phyloP scores from a whole-genome alignment of 2,329 filamentous ascomycete genomes.

The Cladophialophora yegresii region DNA sequence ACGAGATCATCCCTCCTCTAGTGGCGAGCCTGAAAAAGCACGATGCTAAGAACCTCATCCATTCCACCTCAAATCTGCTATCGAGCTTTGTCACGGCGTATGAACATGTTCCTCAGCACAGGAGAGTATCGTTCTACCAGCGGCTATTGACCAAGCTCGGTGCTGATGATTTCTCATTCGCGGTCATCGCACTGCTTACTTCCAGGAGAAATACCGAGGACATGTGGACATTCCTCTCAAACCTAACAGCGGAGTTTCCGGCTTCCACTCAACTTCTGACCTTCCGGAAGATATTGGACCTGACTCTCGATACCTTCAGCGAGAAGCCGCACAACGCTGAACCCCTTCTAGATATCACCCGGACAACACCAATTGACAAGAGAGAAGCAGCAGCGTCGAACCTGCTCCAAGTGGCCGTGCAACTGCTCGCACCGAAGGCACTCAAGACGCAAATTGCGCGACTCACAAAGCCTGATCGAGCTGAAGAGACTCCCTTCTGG shows the following conservation, averaged over 20 bases:
- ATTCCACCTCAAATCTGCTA: constrained; percentile 84
- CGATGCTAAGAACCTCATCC: constrained; percentile 66
- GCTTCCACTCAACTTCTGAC: constrained; percentile 74
- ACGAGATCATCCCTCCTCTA: constrained; percentile 87
- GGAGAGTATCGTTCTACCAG: constrained; percentile 78
- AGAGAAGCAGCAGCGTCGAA: constrained; percentile 45
- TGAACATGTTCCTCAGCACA: constrained; percentile 88
- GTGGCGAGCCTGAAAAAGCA: constrained; percentile 79
- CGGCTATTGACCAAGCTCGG: constrained; percentile 84
- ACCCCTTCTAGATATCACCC: constrained; percentile 66
- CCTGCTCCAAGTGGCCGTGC: constrained; percentile 41
- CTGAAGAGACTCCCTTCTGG: constrained; percentile 26
- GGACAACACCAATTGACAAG: constrained; percentile 36
- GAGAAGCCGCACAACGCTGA: constrained; percentile 73
- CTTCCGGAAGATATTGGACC: constrained; percentile 72
- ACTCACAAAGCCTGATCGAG: constrained; percentile 17
- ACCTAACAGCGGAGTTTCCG: constrained; percentile 71
- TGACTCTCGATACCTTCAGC: constrained; percentile 74
- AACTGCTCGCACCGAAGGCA: constrained; percentile 26
- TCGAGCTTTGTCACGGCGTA: constrained; percentile 95
- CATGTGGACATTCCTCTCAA: constrained; percentile 72
- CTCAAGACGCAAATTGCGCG: constrained; percentile 24
- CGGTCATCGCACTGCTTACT: constrained; percentile 83
- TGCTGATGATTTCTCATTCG: constrained; percentile 81
- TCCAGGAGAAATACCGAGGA: constrained; percentile 82